Base-by-base conservation (phyloP, 257 asterid genomes). In the Phtheirospermum japonicum region DNA sequence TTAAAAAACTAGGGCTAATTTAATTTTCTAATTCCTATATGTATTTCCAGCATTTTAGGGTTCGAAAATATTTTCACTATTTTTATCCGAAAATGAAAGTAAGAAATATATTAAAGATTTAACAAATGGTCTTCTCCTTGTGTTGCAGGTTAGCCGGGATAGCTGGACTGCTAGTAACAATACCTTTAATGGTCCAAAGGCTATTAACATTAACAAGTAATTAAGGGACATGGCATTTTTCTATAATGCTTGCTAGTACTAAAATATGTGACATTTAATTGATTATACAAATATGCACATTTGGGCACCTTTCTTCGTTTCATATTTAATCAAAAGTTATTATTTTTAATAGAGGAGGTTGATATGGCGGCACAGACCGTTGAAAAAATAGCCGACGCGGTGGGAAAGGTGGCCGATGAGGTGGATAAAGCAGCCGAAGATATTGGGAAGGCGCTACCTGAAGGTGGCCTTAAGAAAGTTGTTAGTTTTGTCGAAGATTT, bases 161-260 rank as follows among this genome's bases (percentile, higher is more conserved):
- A 13, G 64, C 76, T 1, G 89, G 77, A 10, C 36, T 77, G 61
- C 18, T 79, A 1, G 82, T 75, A 4, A 42, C 69, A 10, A 18
- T 72, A 5, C 83, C 89, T 17, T 32, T 75, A 20, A 33, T 72
- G 42, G 19, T 70, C 69, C 84, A 79, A 57, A 68, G 74, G 67
- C 58, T 80, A 58, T 49, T 83, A 7, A 10, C 77, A 36, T 62
- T 77, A 10, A 59, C 79, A 50, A 80, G 84, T 83, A 69, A n/a
- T n/a, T n/a, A n/a, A 72, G 80, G 13, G 13, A 5, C 46, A 11
- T 12, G 14, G 5, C 40, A 34, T 5, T 34, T 34, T 34, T 34
- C 40, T 5, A 34, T 34, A 34, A 34, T 42, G 13, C 48, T 42
- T 42, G 14, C 5, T 11, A 9, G 14, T 9, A 3, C 7, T 42